Conservation (phyloP, 2,329 filamentous ascomycete genomes). For the Aspergillus intermedius region DNA sequence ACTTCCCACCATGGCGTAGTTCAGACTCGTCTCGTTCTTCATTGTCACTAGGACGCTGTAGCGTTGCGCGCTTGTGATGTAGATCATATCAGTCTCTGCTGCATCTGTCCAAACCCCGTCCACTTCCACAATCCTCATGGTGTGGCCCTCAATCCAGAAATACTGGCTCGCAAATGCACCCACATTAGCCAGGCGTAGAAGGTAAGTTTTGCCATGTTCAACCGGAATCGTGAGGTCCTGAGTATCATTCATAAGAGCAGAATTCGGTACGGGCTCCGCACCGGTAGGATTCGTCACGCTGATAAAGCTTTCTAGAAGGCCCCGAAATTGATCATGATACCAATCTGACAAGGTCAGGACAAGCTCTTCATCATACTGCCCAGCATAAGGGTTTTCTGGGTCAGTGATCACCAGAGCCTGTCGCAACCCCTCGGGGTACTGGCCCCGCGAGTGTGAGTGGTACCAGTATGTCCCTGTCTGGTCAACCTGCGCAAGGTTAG, state of each 20-base stretch:
- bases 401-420: slow-evolving; percentile 63
- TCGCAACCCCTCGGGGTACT: slow-evolving; percentile 63
- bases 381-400: slow-evolving; percentile 45
- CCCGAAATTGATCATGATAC: slow-evolving; percentile 49
- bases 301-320: slow-evolving; percentile 34
- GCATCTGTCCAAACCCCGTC: slow-evolving; percentile 62
- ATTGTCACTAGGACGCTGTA: slow-evolving; percentile 50
- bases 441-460: slow-evolving; percentile 59
- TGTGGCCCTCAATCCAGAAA: slow-evolving; percentile 43
- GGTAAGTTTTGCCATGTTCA: slow-evolving; percentile 61
- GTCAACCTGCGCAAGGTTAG: slow-evolving; percentile 10
- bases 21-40: slow-evolving; percentile 52
- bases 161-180: slow-evolving; percentile 56
- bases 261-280: slow-evolving; percentile 58
- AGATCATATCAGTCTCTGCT: slow-evolving; percentile 56
- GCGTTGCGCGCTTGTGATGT: slow-evolving; percentile 60
- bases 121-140: slow-evolving; percentile 62
- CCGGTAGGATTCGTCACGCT: slow-evolving; percentile 47
- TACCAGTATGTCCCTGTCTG: slow-evolving; percentile 58
- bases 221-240: slow-evolving; percentile 53
- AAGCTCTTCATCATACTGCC: slow-evolving; percentile 54
- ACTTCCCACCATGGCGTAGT: slow-evolving; percentile 54
- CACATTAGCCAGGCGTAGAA: slow-evolving; percentile 65
- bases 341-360: slow-evolving; percentile 64
- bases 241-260: slow-evolving; percentile 65